These are phyloP conservation scores for Metarhizium anisopliae DNA, from an alignment of 2,329 filamentous ascomycete genomes.

Conservation along the genomic window DNA sequence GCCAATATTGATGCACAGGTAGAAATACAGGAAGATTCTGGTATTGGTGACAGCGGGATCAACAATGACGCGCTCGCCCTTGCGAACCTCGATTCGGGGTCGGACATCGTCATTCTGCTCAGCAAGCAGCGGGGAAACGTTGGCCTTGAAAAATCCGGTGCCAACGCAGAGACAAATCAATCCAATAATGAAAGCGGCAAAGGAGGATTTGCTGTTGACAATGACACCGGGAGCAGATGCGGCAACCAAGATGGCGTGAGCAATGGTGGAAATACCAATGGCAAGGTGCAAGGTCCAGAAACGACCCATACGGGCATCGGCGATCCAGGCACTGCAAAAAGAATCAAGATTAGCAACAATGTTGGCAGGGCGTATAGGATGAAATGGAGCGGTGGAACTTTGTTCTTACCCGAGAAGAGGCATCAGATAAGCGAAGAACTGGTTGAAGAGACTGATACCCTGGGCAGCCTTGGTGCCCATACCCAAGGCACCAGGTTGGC, in stretches of 20 bases:
- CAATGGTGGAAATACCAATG: conserved; percentile 54
- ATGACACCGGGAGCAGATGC: conserved; percentile 58
- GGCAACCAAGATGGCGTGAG: conserved; percentile 57
- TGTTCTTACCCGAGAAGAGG: conserved; percentile 42
- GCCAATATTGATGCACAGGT: conserved; percentile 52
- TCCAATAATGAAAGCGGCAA: conserved; percentile 63
- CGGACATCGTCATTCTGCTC: conserved; percentile 57
- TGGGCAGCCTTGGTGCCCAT: conserved; percentile 48
- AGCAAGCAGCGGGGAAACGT: conserved; percentile 63
- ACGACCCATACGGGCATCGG: conserved; percentile 64
- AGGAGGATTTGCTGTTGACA: conserved; percentile 43
- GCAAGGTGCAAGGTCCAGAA: conserved; percentile 66
- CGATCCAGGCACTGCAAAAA: conserved; percentile 37
- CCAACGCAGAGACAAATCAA: conserved; percentile 47
- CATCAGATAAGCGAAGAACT: conserved; percentile 54
- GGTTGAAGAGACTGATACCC: conserved; percentile 43
- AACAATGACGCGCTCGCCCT: conserved; percentile 60
- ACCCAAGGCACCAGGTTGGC: conserved; percentile 42
- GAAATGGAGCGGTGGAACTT: background rate
- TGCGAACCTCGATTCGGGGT: conserved; percentile 45
- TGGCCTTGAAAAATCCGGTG: conserved; percentile 75
- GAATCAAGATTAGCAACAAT: background rate
- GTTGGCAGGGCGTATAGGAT: background rate
- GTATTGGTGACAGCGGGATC: conserved; percentile 61
- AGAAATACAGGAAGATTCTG: conserved; percentile 58